Percentiles rank a stretch among this genome's conserved stretches.
These are phyloP conservation scores for Ceraceosorus guamensis DNA, from an alignment of 1,284 basidiomycete species.

Conservation along the genomic window DNA sequence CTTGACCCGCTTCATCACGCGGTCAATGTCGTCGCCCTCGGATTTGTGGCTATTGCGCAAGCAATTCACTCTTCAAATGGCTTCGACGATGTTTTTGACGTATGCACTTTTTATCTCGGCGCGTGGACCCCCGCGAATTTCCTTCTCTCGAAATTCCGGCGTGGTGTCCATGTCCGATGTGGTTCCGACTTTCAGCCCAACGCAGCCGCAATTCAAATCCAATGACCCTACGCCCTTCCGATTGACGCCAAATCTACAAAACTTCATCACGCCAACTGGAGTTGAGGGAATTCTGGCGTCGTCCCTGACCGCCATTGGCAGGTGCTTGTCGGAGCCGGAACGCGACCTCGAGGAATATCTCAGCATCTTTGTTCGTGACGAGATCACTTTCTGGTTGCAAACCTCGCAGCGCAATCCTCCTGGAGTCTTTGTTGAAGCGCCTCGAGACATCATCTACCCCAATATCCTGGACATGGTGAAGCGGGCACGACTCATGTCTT, in stretches of 20 bases:
- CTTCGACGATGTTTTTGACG: constrained; percentile 84
- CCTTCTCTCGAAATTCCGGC: constrained; percentile 65
- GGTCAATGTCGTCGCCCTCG: constrained; percentile 72
- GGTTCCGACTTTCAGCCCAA: constrained; percentile 52
- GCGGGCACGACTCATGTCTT: constrained; percentile 74
- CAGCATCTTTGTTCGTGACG: constrained; percentile 84
- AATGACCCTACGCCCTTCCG: constrained; percentile 91
- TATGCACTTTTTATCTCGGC: constrained; percentile 79
- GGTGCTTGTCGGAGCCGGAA: constrained; percentile 84
- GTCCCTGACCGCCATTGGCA: constrained; percentile 81
- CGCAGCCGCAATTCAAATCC: constrained; percentile 64
- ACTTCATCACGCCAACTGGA: constrained; percentile 79
- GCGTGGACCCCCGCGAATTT: constrained; percentile 76
- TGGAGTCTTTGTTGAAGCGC: constrained; percentile 24
- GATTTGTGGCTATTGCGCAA: constrained; percentile 97
- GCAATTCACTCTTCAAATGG: constrained; percentile 86
- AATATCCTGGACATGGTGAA: constrained; percentile 78
- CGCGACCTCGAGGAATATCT: constrained; percentile 80
- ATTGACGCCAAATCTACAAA: constrained; percentile 91
- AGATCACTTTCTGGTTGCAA: constrained; percentile 66
- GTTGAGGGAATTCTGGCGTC: constrained; percentile 83
- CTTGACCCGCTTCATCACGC: constrained; percentile 80
- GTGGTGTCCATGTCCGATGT: constrained; percentile 43
- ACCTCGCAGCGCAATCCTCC: constrained; percentile 31
- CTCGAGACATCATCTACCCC: constrained; percentile 62